Evolutionary conservation across 2,329 filamentous ascomycete genomes (phyloP), one percentile per base, ranked within the genome.

Genomic region (Monosporascus cannonballus): DNA sequence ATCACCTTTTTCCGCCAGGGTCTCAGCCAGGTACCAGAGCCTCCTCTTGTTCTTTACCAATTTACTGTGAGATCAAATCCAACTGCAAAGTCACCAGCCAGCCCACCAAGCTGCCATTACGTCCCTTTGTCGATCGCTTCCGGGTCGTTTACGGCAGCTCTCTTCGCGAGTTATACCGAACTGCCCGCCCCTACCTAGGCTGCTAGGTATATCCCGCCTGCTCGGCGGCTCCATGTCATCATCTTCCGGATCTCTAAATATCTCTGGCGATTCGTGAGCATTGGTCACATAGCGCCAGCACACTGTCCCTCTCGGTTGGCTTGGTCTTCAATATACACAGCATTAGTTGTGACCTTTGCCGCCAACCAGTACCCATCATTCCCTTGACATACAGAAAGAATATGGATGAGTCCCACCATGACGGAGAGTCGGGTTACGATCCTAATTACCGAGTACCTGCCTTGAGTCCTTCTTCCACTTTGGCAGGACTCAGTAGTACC

Each of bases 351-450:
- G 24, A n/a, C 8, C 7, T 15, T n/a, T 6, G 24, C 11, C 8
- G 24, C 22, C 22, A 25, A 46, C 17, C 22, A 25, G 49, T 14
- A 41, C 20, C 27, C 45, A 44, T 25, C 49, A 57, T 55, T 51
- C 50, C 53, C 41, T 41, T 56, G 30, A 55, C 54, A 30, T 42
- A n/a, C 17, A 9, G 18, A 41, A 54, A 25, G 47, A 46, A 25
- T n/a, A 57, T 58, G 54, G 56, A 58, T 46, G 56, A 55, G 11
- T 50, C 54, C 36, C 34, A 54, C 52, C 51, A 58, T 50, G 54
- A 41, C 11, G 54, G 51, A 50, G 59, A 59, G 30, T n/a, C 42
- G 4, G 51, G 44, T n/a, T 59, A 51, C 50, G 59, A 59, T 42
- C 15, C 38, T 5, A 52, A 42, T 27, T 59, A 54, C 38, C 27